These are phyloP conservation scores for Phytophthora kernoviae DNA, from an alignment of 352 stramenopile species.

Conservation along the genomic window DNA sequence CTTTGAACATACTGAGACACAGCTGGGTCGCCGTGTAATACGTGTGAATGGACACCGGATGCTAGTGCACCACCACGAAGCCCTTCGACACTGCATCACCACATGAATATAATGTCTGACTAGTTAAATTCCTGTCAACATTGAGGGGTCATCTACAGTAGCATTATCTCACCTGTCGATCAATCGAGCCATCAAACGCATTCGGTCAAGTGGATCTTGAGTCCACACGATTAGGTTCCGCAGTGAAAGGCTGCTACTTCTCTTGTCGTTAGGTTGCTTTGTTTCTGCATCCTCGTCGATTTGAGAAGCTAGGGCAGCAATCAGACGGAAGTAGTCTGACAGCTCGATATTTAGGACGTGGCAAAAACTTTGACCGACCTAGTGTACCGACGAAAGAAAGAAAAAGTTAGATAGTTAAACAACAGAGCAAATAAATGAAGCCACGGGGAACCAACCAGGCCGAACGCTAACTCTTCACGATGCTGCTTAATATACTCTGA, in stretches of 20 bases:
- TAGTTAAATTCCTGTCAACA: neutral
- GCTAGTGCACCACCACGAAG: slow-evolving; percentile 88
- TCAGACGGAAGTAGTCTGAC: slow-evolving; percentile 93
- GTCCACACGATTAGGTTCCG: slow-evolving; percentile 91
- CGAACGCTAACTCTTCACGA: slow-evolving; percentile 73
- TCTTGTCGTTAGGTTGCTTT: slow-evolving; percentile 43
- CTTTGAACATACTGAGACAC: slow-evolving; percentile 75
- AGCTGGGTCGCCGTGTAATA: slow-evolving; percentile 90
- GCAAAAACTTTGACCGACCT: slow-evolving; percentile 90
- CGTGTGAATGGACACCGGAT: slow-evolving; percentile 90
- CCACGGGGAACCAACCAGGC: slow-evolving; percentile 52
- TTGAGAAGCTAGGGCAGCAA: slow-evolving; percentile 91
- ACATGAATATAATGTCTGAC: slow-evolving; percentile 4
- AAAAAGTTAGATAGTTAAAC: slow-evolving; percentile 9
- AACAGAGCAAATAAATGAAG: neutral
- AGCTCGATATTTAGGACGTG: slow-evolving; percentile 91
- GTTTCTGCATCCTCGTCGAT: slow-evolving; percentile 82
- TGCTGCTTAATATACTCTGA: slow-evolving; percentile 79
- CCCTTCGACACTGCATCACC: slow-evolving; percentile 64
- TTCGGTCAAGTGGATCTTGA: slow-evolving; percentile 85
- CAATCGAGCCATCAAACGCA: slow-evolving; percentile 89
- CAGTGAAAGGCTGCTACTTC: slow-evolving; percentile 78
- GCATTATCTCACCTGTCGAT: slow-evolving; percentile 85
- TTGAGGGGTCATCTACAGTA: neutral
- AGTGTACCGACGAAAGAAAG: slow-evolving; percentile 1